Percentiles rank a stretch among this genome's conserved stretches.
These are phyloP conservation scores for Allium fistulosum DNA, from an alignment of 106 monocot genomes.

Conservation along the genomic window DNA sequence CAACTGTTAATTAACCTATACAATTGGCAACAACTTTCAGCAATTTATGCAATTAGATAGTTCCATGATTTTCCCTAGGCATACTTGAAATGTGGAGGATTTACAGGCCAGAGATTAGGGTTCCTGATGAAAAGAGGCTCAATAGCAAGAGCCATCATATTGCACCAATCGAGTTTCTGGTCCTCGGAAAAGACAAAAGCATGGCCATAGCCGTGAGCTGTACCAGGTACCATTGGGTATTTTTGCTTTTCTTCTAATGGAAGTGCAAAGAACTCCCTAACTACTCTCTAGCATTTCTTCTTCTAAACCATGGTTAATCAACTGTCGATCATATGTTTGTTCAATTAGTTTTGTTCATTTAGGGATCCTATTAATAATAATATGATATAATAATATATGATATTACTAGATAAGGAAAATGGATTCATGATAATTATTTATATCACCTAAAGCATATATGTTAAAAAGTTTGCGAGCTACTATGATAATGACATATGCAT, in stretches of 20 bases:
- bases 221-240: conserved; percentile 58
- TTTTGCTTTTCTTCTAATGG: conserved; percentile 70
- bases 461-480: too few relatives aligned
- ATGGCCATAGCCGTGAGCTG: conserved; percentile 65
- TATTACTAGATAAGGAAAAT: background rate
- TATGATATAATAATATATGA: too few relatives aligned
- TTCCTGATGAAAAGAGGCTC: conserved; percentile 44
- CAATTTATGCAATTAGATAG: too few relatives aligned
- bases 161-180: conserved; percentile 81
- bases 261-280: conserved; percentile 56
- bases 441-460: too few relatives aligned
- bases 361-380: background rate
- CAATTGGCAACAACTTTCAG: too few relatives aligned
- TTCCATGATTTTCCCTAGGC: too few relatives aligned
- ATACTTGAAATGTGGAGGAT: conserved; percentile 29
- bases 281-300: conserved; percentile 16
- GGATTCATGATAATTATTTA: background rate
- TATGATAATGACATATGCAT: too few relatives aligned
- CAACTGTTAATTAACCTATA: too few relatives aligned
- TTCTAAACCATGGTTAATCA: conserved; percentile 57
- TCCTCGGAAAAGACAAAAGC: conserved; percentile 76
- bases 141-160: conserved; percentile 64
- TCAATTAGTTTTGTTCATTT: background rate
- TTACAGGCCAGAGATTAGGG: conserved; percentile 55
- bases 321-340: conserved; percentile 5